Percentiles rank a stretch among this genome's conserved stretches.
phyloP scores from a whole-genome alignment of 1,284 basidiomycete genomes.

The Kalmanozyma brasiliensis region DNA sequence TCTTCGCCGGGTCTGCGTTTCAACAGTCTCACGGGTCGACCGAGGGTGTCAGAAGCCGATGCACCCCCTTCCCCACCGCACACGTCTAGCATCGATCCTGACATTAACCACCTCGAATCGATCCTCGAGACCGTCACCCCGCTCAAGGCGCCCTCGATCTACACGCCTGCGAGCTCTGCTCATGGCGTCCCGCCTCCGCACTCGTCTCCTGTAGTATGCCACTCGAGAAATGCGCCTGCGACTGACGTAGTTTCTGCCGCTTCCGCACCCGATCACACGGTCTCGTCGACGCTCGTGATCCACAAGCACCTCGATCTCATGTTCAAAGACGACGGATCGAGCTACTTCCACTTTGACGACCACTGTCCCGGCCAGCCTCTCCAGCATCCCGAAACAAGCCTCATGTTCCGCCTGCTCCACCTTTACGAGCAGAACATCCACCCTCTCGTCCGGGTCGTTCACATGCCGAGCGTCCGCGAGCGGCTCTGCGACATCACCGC shows the following conservation, averaged over 20 bases:
- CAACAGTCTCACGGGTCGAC: neutral
- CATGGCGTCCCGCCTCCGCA: neutral
- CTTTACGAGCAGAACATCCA: conserved; percentile 25
- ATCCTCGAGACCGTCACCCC: conserved; percentile 12
- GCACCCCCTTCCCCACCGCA: neutral
- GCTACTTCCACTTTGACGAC: conserved; percentile 13
- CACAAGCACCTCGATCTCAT: conserved; percentile 22
- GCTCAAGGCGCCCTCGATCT: neutral
- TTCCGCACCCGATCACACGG: neutral
- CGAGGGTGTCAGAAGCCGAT: neutral
- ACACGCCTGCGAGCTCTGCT: conserved; percentile 1
- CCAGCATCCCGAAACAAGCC: conserved; percentile 7
- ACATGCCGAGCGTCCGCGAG: conserved; percentile 14
- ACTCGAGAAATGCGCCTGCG: neutral
- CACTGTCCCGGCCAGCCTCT: conserved; percentile 16
- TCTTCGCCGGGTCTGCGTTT: neutral
- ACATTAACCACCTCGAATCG: conserved; percentile 12
- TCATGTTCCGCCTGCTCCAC: conserved; percentile 23
- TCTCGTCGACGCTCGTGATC: conserved; percentile 13
- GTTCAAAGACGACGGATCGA: conserved; percentile 17
- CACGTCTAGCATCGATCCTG: conserved; percentile 6
- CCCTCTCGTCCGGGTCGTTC: conserved; percentile 13
- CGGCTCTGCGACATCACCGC: conserved; percentile 18
- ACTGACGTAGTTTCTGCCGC: neutral
- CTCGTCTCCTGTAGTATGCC: neutral